Base-by-base conservation (phyloP, 1,284 basidiomycete species). In the Volvariella volvacea region DNA sequence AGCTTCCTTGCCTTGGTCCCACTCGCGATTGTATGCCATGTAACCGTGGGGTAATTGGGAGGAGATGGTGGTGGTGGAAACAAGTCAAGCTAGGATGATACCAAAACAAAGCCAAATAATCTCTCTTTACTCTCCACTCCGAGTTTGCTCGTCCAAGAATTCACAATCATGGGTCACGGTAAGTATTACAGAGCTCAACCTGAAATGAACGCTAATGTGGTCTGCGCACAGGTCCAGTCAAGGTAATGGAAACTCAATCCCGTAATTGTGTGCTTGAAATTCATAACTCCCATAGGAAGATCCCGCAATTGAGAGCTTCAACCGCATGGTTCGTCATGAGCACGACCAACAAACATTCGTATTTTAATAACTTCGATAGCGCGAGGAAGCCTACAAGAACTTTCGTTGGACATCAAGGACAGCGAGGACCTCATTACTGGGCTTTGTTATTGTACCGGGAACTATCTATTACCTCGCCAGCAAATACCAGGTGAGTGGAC, bases 241-340 rank as follows among this genome's bases (percentile, higher is more conserved):
- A 63, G 57, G 67, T 63, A 50, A n/a, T n/a, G n/a, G n/a, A n/a
- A 28, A 28, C 12, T 6, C 12, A 28, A 12, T 28, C 25, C 12
- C 25, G 12, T 6, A 28, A 28, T 28, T 28, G 25, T 44, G 54
- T 43, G 32, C 31, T 40, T 20, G 25, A 14, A 28, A n/a, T n/a
- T n/a, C 17, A 41, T 12, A 22, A n/a, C 43, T 17, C n/a, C 15
- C 42, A 3, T 54, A 90, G 87, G 57, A 72, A 50, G 88, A 92
- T 66, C 83, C 85, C 55, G 81, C 87, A 48, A 75, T 90, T 58
- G 87, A 90, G 62, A 74, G 83, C 67, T 89, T 86, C 78, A 80
- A 80, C 56, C 62, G 63, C 34, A 88, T 90, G 85, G 87, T 89
- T 56, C 43, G 65, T 62, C 51, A 42, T 34, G 43, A 41, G 10